Percentiles rank a stretch among this genome's conserved stretches.
phyloP scores from a whole-genome alignment of 2,329 filamentous ascomycete species.

The Alternaria solani region DNA sequence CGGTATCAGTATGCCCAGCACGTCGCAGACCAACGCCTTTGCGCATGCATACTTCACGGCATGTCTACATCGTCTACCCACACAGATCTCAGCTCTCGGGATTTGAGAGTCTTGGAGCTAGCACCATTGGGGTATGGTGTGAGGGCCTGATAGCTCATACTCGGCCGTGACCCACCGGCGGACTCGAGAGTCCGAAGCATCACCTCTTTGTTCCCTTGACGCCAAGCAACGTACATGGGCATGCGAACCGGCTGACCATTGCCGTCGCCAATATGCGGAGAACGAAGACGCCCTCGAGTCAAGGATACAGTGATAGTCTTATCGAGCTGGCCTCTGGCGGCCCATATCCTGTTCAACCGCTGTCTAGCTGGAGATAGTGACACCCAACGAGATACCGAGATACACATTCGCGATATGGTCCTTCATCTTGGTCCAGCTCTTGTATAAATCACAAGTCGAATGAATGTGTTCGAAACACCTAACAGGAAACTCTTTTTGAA shows the following conservation, averaged over 20 bases:
- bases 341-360: background rate
- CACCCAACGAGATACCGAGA: slow-evolving; percentile 3
- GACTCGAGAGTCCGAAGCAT: slow-evolving; percentile 11
- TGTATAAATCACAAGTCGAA: slow-evolving; percentile 1
- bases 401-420: slow-evolving; percentile 2
- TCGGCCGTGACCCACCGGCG: slow-evolving; percentile 10
- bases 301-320: slow-evolving; percentile 4
- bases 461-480: background rate
- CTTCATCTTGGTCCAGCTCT: background rate
- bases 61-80: background rate
- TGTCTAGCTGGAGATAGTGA: slow-evolving; percentile 8
- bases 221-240: background rate
- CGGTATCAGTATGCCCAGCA: background rate
- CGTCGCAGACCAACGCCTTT: background rate
- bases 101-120: background rate
- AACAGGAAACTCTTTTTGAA: background rate
- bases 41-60: background rate
- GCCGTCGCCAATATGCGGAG: slow-evolving; percentile 1
- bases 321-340: slow-evolving; percentile 5
- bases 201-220: background rate
- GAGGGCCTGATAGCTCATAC: background rate
- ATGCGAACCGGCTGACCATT: slow-evolving; percentile 7
- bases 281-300: background rate
- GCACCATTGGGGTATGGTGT: background rate
- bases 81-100: background rate